phyloP scores from a whole-genome alignment of 345 rosid genomes.

The Cardiospermum halicacabum region DNA sequence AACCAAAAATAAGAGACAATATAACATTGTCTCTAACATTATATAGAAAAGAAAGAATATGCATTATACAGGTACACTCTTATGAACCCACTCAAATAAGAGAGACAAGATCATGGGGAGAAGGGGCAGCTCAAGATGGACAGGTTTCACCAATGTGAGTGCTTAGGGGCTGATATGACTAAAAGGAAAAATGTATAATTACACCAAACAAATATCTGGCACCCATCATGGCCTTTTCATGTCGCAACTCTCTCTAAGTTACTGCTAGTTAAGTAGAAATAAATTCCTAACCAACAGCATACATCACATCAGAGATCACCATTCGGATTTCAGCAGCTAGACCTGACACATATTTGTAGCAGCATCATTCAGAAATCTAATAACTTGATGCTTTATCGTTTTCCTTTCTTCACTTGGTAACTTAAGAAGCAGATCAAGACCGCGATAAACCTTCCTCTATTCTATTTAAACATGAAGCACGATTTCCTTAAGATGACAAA shows the following conservation, averaged over 20 bases:
- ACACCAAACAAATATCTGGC: neutral
- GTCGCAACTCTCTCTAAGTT: neutral
- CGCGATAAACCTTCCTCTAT: neutral
- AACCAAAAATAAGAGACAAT: neutral
- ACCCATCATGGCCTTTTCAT: neutral
- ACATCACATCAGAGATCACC: neutral
- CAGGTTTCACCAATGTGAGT: no score
- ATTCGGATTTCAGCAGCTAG: neutral
- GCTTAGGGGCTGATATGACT: neutral
- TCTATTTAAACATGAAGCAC: neutral
- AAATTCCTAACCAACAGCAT: neutral
- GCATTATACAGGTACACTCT: neutral
- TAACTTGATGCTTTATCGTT: neutral
- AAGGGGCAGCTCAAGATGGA: no score
- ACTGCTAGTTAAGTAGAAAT: neutral
- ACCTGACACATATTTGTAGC: neutral
- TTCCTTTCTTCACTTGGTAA: neutral
- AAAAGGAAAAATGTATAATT: neutral
- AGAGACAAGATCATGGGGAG: neutral
- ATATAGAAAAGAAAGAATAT: neutral
- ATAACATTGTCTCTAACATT: neutral
- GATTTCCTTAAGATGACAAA: neutral
- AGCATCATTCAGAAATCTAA: neutral
- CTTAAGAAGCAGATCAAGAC: neutral
- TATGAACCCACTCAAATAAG: neutral